phyloP scores from a whole-genome alignment of 306 rosid species.

The Quercus berberidifolia region DNA sequence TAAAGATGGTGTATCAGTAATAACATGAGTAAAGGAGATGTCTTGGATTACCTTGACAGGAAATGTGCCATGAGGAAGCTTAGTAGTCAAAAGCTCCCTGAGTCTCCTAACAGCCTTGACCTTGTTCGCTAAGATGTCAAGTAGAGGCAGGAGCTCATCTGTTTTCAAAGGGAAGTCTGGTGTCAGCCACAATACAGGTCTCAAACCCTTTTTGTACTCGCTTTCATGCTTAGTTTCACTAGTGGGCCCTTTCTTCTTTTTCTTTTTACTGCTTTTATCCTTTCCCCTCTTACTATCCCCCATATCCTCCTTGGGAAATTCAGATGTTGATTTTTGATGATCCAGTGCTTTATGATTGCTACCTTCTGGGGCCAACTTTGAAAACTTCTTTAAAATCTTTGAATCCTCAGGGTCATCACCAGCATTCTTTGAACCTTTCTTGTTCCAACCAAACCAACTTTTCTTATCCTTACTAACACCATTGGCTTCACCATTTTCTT shows the following conservation, averaged over 20 bases:
- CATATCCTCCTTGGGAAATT: slow-evolving; percentile 55
- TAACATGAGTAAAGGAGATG: slow-evolving; percentile 1
- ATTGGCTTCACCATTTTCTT: slow-evolving; percentile 71
- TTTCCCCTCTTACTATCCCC: slow-evolving; percentile 77
- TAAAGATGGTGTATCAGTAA: not conserved
- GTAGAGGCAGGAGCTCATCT: slow-evolving; percentile 95
- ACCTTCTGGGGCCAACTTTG: slow-evolving; percentile 71
- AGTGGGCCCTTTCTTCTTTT: slow-evolving; percentile 73
- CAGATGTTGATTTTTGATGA: slow-evolving; percentile 68
- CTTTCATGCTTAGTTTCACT: slow-evolving; percentile 82
- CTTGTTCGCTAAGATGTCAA: slow-evolving; percentile 95
- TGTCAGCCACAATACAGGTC: slow-evolving; percentile 98
- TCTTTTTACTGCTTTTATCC: slow-evolving; percentile 75
- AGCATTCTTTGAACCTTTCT: slow-evolving; percentile 59
- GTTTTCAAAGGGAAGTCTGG: slow-evolving; percentile 95
- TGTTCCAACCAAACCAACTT: slow-evolving; percentile 99
- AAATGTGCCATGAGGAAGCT: slow-evolving; percentile 89
- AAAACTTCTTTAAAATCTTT: slow-evolving; percentile 62
- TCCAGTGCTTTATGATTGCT: slow-evolving; percentile 63
- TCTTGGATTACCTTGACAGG: slow-evolving; percentile 78
- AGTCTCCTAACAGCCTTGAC: slow-evolving; percentile 96
- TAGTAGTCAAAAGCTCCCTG: slow-evolving; percentile 96
- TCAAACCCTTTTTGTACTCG: slow-evolving; percentile 94
- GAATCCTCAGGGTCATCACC: slow-evolving; percentile 73
- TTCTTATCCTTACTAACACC: slow-evolving; percentile 83